These are phyloP conservation scores for Cnidoscolus chayamansa DNA, from an alignment of 441 rosid species.

Conservation along the genomic window DNA sequence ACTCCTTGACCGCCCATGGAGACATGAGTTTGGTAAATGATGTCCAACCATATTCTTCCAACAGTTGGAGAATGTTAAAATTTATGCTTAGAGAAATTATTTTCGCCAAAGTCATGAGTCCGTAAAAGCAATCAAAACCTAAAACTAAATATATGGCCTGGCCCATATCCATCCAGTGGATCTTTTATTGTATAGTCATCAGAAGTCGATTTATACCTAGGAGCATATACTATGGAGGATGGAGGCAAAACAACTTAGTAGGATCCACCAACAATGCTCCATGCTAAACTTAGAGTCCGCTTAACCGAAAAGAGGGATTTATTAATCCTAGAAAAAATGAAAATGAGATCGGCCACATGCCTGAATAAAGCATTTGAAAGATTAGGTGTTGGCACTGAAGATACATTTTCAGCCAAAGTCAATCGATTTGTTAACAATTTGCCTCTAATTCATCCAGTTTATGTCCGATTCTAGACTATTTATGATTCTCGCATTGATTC, in stretches of 20 bases:
- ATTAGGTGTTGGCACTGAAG: neutral
- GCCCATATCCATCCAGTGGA: constrained; percentile 78
- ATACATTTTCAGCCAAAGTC: neutral
- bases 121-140: neutral
- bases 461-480: no score
- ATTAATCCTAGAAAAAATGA: neutral
- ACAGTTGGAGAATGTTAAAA: neutral
- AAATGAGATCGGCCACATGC: neutral
- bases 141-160: constrained; percentile 34
- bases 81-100: neutral
- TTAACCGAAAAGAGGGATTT: neutral
- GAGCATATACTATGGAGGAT: constrained; percentile 45
- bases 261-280: constrained; percentile 57
- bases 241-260: constrained; percentile 52
- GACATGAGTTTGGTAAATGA: neutral
- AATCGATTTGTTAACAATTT: no score
- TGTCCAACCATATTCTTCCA: neutral
- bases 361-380: neutral
- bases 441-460: no score
- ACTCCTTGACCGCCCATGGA: neutral
- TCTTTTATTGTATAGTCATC: constrained; percentile 70
- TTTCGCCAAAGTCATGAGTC: neutral
- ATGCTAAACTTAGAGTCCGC: constrained; percentile 1
- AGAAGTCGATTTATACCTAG: constrained; percentile 57
- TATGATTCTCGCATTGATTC: no score